Evolutionary conservation across 345 rosid genomes (phyloP).

Genomic region (Citrus reticulata): DNA sequence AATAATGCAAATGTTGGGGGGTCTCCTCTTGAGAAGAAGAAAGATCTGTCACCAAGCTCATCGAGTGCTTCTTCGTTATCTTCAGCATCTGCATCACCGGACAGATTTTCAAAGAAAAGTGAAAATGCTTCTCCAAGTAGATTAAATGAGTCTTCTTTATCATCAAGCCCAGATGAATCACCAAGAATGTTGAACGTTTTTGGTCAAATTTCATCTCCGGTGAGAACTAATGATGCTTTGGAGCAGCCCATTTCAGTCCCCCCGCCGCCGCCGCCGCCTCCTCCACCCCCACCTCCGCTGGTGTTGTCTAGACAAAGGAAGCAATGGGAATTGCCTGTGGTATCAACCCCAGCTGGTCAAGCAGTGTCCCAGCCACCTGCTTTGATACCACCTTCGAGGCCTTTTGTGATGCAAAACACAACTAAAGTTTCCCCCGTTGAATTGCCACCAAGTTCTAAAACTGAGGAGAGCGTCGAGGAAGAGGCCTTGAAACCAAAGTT

Average conservation of each 20-base stretch:
- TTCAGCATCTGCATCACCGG: slow-evolving; percentile 41
- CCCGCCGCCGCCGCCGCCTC: slow-evolving; percentile 32
- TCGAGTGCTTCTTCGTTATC: slow-evolving; percentile 29
- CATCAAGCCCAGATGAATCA: slow-evolving; percentile 35
- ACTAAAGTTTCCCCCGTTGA: slow-evolving; percentile 36
- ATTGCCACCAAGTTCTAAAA: slow-evolving; percentile 31
- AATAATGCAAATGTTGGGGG: background rate
- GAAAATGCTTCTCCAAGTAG: slow-evolving; percentile 25
- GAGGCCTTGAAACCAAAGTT: slow-evolving; percentile 64
- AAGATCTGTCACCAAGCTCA: slow-evolving; percentile 7
- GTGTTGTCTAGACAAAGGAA: slow-evolving; percentile 23
- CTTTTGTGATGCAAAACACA: slow-evolving; percentile 48
- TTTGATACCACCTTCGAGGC: slow-evolving; percentile 62
- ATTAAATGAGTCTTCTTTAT: slow-evolving; percentile 18
- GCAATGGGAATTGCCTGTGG: slow-evolving; percentile 30
- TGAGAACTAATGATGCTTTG: slow-evolving; percentile 22
- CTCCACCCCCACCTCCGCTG: slow-evolving; percentile 32
- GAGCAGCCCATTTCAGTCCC: slow-evolving; percentile 31
- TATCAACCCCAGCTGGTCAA: slow-evolving; percentile 32
- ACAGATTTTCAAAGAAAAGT: slow-evolving; percentile 27
- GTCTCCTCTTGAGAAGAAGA: background rate
- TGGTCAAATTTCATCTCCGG: slow-evolving; percentile 29
- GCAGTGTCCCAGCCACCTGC: slow-evolving; percentile 51
- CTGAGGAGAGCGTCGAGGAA: slow-evolving; percentile 35
- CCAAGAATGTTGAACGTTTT: slow-evolving; percentile 25